Evolutionary conservation across 2,329 filamentous ascomycete species (phyloP).

Genomic region (Arthroderma sp.): DNA sequence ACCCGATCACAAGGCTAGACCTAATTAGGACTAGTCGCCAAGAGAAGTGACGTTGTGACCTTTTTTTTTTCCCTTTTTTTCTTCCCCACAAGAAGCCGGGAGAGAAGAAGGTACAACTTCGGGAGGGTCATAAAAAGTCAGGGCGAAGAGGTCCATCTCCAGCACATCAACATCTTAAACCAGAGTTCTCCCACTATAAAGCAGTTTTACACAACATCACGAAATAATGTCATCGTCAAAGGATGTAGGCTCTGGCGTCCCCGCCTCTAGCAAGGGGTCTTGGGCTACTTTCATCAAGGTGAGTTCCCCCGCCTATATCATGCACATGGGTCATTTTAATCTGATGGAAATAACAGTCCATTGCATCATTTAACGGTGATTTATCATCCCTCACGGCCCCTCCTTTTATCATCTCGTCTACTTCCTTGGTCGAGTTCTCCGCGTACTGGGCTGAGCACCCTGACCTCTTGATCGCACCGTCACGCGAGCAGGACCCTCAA

Average conservation of each 20-base stretch:
- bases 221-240: conserved; percentile 17
- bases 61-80: neutral
- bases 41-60: neutral
- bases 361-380: conserved; percentile 72
- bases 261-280: conserved; percentile 33
- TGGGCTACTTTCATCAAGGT: conserved; percentile 40
- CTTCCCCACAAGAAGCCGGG: too few species aligned
- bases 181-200: neutral
- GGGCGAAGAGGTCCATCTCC: neutral
- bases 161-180: neutral
- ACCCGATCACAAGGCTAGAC: neutral
- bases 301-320: conserved; percentile 5
- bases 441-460: conserved; percentile 76
- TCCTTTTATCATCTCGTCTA: conserved; percentile 69
- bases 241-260: conserved; percentile 31
- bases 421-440: conserved; percentile 68
- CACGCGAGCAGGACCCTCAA: conserved; percentile 63
- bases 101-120: neutral
- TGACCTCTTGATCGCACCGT: conserved; percentile 66
- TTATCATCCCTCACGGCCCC: conserved; percentile 69
- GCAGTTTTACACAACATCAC: neutral
- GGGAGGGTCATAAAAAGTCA: neutral
- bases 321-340: neutral
- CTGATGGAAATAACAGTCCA: conserved; percentile 38
- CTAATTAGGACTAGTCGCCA: neutral